These are phyloP conservation scores for Boletellus deceptivus DNA, from an alignment of 1,284 basidiomycete species.

Conservation along the genomic window DNA sequence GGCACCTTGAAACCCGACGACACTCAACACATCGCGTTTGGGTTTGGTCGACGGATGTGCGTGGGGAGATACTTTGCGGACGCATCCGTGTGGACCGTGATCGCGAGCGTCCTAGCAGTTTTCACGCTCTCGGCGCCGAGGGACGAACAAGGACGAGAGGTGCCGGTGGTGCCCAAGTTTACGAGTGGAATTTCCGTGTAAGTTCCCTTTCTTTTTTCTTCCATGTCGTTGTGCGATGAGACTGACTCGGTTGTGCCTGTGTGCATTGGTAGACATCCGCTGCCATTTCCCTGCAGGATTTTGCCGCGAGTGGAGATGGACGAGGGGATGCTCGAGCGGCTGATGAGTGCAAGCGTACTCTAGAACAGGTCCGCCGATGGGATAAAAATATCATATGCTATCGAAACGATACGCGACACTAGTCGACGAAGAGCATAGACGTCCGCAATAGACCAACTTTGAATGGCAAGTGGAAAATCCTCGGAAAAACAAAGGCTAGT, in stretches of 20 bases:
- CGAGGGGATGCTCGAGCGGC: conserved; percentile 3
- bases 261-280: conserved; percentile 8
- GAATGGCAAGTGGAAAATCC: too few relatives aligned
- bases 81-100: conserved; percentile 15
- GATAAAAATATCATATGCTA: too few relatives aligned
- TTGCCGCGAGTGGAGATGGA: conserved; percentile 16
- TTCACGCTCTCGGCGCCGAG: conserved; percentile 11
- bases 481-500: too few relatives aligned
- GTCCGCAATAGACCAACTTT: too few relatives aligned
- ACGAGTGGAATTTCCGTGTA: not conserved
- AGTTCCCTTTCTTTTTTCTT: not conserved
- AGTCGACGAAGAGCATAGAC: too few relatives aligned
- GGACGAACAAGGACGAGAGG: conserved; percentile 2
- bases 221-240: not conserved
- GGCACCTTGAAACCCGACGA: conserved; percentile 19
- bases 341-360: conserved; percentile 5
- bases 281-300: conserved; percentile 19
- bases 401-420: too few relatives aligned
- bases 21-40: conserved; percentile 15
- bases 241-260: not conserved
- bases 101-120: conserved; percentile 12
- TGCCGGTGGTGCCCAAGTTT: not conserved
- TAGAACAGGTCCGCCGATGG: not conserved
- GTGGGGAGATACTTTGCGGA: conserved; percentile 20
- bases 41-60: conserved; percentile 22